Evolutionary conservation across 768 basidiomycete genomes (phyloP).

Genomic region (Pholiota molesta): DNA sequence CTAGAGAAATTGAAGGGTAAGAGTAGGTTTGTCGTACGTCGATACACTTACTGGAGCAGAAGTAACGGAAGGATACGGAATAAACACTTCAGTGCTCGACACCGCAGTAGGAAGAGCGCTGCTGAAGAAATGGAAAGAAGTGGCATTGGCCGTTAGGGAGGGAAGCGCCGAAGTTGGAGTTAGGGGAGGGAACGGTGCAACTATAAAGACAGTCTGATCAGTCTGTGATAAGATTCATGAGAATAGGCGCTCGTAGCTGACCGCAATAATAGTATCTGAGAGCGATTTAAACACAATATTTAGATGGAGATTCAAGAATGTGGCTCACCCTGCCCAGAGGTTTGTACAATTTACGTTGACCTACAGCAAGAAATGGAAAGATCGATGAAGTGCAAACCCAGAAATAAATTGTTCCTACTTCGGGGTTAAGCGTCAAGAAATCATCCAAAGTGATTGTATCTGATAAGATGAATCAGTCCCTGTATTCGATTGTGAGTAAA

Average conservation of each 20-base stretch:
- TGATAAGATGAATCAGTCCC: not conserved
- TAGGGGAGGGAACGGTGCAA: conserved; percentile 27
- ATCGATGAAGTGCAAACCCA: not conserved
- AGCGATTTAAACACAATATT: not conserved
- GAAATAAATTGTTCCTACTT: not conserved
- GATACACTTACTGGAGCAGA: conserved; percentile 1
- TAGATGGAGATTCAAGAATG: not conserved
- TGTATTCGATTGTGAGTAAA: not conserved
- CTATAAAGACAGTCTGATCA: not conserved
- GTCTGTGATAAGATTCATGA: not conserved
- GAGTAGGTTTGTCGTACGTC: not conserved
- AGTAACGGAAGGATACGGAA: conserved; percentile 1
- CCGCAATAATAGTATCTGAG: conserved; percentile 23
- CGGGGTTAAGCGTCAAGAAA: conserved; percentile 27
- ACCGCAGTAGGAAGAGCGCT: conserved; percentile 6
- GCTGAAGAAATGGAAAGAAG: not conserved
- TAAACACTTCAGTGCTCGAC: conserved; percentile 5
- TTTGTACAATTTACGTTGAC: conserved; percentile 28
- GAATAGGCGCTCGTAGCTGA: not conserved
- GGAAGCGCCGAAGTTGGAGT: conserved; percentile 5
- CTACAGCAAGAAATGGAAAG: conserved; percentile 7
- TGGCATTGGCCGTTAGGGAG: not conserved
- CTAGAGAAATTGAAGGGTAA: not conserved
- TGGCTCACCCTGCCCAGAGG: conserved; percentile 18
- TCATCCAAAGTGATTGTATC: conserved; percentile 24